Evolutionary conservation across 768 basidiomycete genomes (phyloP), one percentile per base, ranked within the genome.

Genomic region (Tricholomella constricta): DNA sequence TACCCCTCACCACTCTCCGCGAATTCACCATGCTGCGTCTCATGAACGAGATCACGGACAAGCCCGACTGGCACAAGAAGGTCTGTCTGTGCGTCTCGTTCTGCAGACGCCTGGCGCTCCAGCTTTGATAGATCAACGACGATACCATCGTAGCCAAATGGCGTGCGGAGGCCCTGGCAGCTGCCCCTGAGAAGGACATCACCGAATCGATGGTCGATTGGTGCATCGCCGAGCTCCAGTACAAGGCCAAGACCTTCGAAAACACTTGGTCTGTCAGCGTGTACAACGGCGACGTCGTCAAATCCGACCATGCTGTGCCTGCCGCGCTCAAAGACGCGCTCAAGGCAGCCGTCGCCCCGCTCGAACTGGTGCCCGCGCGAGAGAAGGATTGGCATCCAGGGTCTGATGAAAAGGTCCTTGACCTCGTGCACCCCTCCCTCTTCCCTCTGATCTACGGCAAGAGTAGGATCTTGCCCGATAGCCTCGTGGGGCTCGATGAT

Each of bases 341-440:
- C 9, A 57, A 56, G 15, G 35, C 50, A 5, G 65, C 57, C 11
- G 60, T 58, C 9, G 35, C 49, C 6, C 31, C 52, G 5, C 69
- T 78, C 10, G 73, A 78, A 48, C 57, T 70, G 45, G 60, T 72
- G 5, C 68, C 70, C 0, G 69, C 66, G 6, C 62, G 62, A 0
- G 31, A 65, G 50, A 69, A 70, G 29, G 76, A 78, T 55, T 78
- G 76, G 76, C 75, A 76, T 54, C 76, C 74, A 5, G 63, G 64
- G 5, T 72, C 73, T 1, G 63, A 76, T 54, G 56, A 63, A 2
- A 69, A 70, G 43, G 76, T 77, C 0, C 70, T 78, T 11, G 74
- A 77, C 48, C 66, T 77, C 36, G 70, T 76, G 3, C 74, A 78
- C 51, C 76, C 76, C 44, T 71, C 75, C 7, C 66, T 77, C 1